Evolutionary conservation across 2,329 filamentous ascomycete species (phyloP).

Genomic region (Fusarium multiceps): DNA sequence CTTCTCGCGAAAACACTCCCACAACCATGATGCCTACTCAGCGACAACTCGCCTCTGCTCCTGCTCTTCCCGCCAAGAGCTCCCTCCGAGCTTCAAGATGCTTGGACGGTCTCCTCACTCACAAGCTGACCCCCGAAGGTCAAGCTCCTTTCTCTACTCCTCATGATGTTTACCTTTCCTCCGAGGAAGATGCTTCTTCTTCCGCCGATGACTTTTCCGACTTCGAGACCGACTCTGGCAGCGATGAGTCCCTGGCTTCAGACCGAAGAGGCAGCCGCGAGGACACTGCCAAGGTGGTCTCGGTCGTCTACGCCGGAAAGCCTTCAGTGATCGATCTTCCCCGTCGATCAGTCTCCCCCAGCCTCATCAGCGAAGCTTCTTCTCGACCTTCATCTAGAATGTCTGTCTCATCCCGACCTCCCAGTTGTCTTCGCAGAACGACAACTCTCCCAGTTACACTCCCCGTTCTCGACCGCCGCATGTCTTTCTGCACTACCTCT

Average conservation of each 20-base stretch:
- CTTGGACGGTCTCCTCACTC: slow-evolving; percentile 47
- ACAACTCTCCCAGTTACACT: slow-evolving; percentile 51
- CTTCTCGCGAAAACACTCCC: slow-evolving; percentile 35
- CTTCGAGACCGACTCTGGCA: slow-evolving; percentile 61
- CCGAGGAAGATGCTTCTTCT: slow-evolving; percentile 73
- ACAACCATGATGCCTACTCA: slow-evolving; percentile 48
- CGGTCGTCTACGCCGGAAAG: slow-evolving; percentile 69
- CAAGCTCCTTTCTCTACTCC: slow-evolving; percentile 54
- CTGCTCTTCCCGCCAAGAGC: slow-evolving; percentile 63
- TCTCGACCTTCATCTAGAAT: slow-evolving; percentile 43
- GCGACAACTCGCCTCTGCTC: slow-evolving; percentile 48
- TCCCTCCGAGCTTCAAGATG: slow-evolving; percentile 60
- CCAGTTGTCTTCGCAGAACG: slow-evolving; percentile 46
- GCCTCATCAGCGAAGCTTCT: slow-evolving; percentile 47
- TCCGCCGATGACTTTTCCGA: slow-evolving; percentile 70
- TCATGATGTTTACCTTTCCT: slow-evolving; percentile 72
- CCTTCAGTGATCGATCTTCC: slow-evolving; percentile 67
- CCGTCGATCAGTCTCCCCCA: slow-evolving; percentile 58
- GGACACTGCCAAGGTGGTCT: slow-evolving; percentile 68
- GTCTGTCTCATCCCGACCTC: slow-evolving; percentile 33
- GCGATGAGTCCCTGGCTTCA: slow-evolving; percentile 48
- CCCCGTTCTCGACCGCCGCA: slow-evolving; percentile 48
- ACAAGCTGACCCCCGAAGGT: slow-evolving; percentile 48
- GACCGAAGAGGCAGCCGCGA: slow-evolving; percentile 59
- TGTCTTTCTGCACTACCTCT: slow-evolving; percentile 50